Evolutionary conservation across 192 early-diverging fungal genomes (phyloP).

Genomic region (Rhizophagus sp.): DNA sequence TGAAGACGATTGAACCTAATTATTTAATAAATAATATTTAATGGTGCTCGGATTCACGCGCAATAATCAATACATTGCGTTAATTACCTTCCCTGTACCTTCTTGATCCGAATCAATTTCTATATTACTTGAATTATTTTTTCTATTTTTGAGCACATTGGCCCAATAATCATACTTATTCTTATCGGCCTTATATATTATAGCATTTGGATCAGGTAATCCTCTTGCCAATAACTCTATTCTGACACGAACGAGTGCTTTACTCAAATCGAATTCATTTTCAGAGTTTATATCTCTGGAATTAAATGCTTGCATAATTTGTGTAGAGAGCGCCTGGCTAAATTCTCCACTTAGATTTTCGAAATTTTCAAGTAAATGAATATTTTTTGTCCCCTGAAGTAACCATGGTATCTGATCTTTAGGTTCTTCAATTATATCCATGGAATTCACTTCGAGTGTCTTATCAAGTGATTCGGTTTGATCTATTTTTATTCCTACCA

Average conservation of each 20-base stretch:
- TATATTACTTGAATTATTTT: constrained; percentile 33
- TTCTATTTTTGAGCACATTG: constrained; percentile 31
- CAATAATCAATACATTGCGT: not conserved
- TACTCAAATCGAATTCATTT: constrained; percentile 6
- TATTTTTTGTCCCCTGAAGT: constrained; percentile 34
- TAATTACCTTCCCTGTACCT: not conserved
- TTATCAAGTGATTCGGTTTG: not conserved
- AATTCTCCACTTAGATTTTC: constrained; percentile 16
- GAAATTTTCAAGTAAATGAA: constrained; percentile 23
- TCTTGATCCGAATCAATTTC: constrained; percentile 32
- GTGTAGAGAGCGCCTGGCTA: not conserved
- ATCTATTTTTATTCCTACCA: constrained; percentile 38
- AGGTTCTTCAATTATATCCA: not conserved
- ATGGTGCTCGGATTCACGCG: not conserved
- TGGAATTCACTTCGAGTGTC: not conserved
- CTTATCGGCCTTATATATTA: constrained; percentile 56
- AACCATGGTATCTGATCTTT: constrained; percentile 33
- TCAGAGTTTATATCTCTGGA: not conserved
- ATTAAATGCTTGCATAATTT: not conserved
- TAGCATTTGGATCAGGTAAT: constrained; percentile 46
- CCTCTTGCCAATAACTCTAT: constrained; percentile 55
- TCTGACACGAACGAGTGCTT: constrained; percentile 53
- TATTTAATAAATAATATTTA: not conserved
- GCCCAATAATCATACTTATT: constrained; percentile 49
- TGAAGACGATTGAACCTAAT: constrained; percentile 36